A percentile compares a stretch with the other conserved stretches of the same genome.
phyloP scores from a whole-genome alignment of 1,284 basidiomycete genomes.

The Cryptococcus maquisensis region DNA sequence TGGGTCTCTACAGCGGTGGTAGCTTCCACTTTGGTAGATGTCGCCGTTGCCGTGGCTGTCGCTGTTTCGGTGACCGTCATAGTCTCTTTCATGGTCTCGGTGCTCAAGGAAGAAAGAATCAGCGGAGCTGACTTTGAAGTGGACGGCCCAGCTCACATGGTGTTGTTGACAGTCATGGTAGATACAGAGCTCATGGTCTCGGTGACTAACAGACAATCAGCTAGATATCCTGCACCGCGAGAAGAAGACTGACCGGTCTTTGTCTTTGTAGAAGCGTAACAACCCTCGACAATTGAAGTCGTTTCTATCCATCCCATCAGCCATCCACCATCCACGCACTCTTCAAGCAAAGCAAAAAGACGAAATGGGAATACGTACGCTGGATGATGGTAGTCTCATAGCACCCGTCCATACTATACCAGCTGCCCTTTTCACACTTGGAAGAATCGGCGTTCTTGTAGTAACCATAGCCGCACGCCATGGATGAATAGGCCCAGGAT shows the following conservation, averaged over 20 bases:
- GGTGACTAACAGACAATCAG: background rate
- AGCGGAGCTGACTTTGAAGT: too few relatives aligned
- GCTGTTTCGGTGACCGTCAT: conserved; percentile 1
- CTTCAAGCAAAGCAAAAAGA: too few relatives aligned
- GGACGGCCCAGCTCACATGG: too few relatives aligned
- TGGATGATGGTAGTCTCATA: conserved; percentile 30
- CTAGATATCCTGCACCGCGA: background rate
- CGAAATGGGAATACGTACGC: conserved; percentile 7
- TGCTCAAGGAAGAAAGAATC: too few relatives aligned
- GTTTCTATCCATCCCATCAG: conserved; percentile 8
- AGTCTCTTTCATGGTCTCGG: background rate
- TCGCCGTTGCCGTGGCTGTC: background rate
- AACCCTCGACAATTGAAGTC: conserved; percentile 16
- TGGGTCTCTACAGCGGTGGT: background rate
- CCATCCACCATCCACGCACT: too few relatives aligned
- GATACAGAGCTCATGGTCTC: background rate
- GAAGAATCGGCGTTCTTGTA: conserved; percentile 4
- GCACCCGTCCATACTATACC: conserved; percentile 23
- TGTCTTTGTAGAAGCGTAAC: conserved; percentile 9
- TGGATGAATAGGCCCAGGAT: conserved; percentile 20
- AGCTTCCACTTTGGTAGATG: conserved; percentile 1
- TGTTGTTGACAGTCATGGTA: too few relatives aligned
- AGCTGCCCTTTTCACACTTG: conserved; percentile 14
- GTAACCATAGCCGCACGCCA: conserved; percentile 27
- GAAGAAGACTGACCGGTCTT: conserved; percentile 4